Percentiles rank a stretch among this genome's conserved stretches.
These are phyloP conservation scores for Hymenoscyphus infarciens DNA, from an alignment of 2,329 filamentous ascomycete species.

Conservation along the genomic window DNA sequence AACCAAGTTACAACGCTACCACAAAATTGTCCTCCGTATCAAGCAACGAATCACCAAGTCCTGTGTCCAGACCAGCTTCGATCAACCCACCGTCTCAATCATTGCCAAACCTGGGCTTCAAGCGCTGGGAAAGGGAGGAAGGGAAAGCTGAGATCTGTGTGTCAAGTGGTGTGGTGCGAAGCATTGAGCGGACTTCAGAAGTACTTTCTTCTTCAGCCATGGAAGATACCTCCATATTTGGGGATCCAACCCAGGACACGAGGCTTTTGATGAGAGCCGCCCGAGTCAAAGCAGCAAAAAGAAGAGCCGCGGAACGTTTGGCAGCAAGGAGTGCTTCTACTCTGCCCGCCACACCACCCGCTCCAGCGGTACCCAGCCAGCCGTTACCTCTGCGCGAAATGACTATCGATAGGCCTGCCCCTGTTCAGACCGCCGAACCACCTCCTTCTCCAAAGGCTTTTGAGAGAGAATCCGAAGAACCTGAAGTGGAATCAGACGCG, in stretches of 20 bases:
- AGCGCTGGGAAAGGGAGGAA: background rate
- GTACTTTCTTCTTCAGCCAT: background rate
- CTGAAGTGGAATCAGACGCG: slow-evolving; percentile 2
- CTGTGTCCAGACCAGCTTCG: background rate
- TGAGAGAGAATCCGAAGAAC: slow-evolving; percentile 13
- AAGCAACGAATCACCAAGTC: background rate
- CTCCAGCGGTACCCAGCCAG: slow-evolving; percentile 7
- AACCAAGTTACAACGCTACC: background rate
- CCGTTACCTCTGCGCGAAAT: slow-evolving; percentile 17
- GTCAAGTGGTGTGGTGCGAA: background rate
- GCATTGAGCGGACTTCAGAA: background rate
- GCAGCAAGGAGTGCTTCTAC: slow-evolving; percentile 17
- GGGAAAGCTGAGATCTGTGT: background rate
- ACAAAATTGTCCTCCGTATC: background rate
- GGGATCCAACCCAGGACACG: slow-evolving; percentile 2
- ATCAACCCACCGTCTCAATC: no score
- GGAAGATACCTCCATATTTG: slow-evolving; percentile 4
- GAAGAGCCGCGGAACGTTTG: slow-evolving; percentile 14
- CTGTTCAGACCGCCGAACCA: slow-evolving; percentile 1
- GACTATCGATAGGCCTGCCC: slow-evolving; percentile 2
- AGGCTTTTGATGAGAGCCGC: slow-evolving; percentile 10
- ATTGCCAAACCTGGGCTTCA: no score
- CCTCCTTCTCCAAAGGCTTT: slow-evolving; percentile 13
- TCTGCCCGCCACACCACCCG: slow-evolving; percentile 15
- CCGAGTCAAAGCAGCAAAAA: slow-evolving; percentile 8